A percentile compares a stretch with the other conserved stretches of the same genome.
Conservation (phyloP, 2,329 filamentous ascomycete species). For the Grosmannia penicillata region DNA sequence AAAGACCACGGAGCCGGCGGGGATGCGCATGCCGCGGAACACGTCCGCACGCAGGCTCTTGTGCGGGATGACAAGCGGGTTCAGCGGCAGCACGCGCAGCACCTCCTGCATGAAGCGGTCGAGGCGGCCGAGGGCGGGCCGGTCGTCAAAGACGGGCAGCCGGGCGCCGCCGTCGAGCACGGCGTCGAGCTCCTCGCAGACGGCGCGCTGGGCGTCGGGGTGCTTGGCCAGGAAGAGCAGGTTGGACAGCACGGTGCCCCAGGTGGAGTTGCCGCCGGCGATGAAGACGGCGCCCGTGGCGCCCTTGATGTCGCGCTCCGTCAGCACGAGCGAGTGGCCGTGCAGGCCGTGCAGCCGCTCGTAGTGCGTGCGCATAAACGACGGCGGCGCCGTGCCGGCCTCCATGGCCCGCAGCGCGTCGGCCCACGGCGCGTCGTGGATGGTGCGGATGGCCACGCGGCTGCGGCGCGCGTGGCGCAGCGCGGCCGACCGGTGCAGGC, state of each 20-base stretch:
- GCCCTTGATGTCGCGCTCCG: constrained; percentile 30
- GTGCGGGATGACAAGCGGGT: constrained; percentile 39
- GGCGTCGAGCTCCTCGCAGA: constrained; percentile 28
- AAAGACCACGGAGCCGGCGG: constrained; percentile 31
- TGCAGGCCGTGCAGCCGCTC: constrained; percentile 15
- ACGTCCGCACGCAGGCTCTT: constrained; percentile 36
- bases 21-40: constrained; percentile 41
- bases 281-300: constrained; percentile 32
- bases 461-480: constrained; percentile 14
- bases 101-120: constrained; percentile 31
- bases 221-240: constrained; percentile 27
- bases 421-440: constrained; percentile 28
- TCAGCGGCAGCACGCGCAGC: constrained; percentile 27
- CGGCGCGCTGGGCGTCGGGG: constrained; percentile 30
- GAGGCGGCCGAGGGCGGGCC: constrained; percentile 25
- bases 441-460: constrained; percentile 18
- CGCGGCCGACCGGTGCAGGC: constrained; percentile 5
- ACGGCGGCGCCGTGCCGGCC: constrained; percentile 16
- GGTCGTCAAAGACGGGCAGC: constrained; percentile 31
- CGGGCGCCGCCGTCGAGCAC: constrained; percentile 26
- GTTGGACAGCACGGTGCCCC: constrained; percentile 24
- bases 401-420: constrained; percentile 17
- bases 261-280: constrained; percentile 31
- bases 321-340: constrained; percentile 18
- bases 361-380: constrained; percentile 17